phyloP scores from a whole-genome alignment of 495 filamentous ascomycete genomes.

The Hyphodiscus hymeniophilus region DNA sequence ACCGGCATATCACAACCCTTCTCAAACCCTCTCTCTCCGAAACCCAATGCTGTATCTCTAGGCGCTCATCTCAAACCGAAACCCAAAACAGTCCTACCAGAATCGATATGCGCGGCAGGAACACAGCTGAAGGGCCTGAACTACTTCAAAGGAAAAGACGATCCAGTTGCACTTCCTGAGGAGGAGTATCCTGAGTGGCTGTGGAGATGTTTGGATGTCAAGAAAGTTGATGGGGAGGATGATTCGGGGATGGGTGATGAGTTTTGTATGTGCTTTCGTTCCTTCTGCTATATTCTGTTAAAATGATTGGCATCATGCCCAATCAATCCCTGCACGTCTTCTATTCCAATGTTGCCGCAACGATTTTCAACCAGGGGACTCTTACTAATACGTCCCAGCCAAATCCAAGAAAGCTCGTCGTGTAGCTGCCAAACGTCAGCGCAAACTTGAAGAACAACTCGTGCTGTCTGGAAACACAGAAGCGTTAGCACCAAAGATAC shows the following conservation, averaged over 20 bases:
- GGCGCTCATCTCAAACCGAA: slow-evolving; percentile 20
- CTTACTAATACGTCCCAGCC: slow-evolving; percentile 34
- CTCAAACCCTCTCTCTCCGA: slow-evolving; percentile 40
- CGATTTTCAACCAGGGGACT: no score
- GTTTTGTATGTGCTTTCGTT: slow-evolving; percentile 56
- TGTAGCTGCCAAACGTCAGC: slow-evolving; percentile 56
- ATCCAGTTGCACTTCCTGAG: slow-evolving; percentile 71
- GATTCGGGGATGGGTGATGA: slow-evolving; percentile 48
- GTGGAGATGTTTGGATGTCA: slow-evolving; percentile 64
- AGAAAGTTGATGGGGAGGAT: slow-evolving; percentile 29
- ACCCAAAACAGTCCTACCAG: slow-evolving; percentile 21
- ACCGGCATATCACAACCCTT: slow-evolving; percentile 42
- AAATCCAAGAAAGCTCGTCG: slow-evolving; percentile 74
- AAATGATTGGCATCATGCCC: neutral
- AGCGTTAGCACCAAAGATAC: slow-evolving; percentile 61
- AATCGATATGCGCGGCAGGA: slow-evolving; percentile 55
- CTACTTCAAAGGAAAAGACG: slow-evolving; percentile 67
- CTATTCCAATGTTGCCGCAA: no score
- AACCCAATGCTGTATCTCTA: slow-evolving; percentile 20
- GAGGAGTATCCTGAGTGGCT: slow-evolving; percentile 87
- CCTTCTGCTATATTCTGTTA: neutral
- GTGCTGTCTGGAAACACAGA: slow-evolving; percentile 57
- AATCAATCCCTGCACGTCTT: neutral
- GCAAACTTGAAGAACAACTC: slow-evolving; percentile 53
- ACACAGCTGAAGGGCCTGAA: slow-evolving; percentile 72